Percentiles rank a stretch among this genome's conserved stretches.
These are phyloP conservation scores for Phaeosphaeriaceae sp. DNA, from an alignment of 2,329 filamentous ascomycete genomes.

Conservation along the genomic window DNA sequence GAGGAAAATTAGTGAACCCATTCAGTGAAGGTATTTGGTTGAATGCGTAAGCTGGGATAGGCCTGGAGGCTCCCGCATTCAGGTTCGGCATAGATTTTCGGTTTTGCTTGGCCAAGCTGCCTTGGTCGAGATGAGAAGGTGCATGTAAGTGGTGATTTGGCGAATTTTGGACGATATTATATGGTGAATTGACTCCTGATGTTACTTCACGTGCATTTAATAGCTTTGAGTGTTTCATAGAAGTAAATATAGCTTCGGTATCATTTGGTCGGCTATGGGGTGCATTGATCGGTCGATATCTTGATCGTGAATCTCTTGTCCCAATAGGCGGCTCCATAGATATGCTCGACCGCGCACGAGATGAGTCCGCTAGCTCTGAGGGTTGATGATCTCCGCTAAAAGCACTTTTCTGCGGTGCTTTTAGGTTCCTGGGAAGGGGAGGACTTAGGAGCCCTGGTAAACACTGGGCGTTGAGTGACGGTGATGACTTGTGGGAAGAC, in stretches of 20 bases:
- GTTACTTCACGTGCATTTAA: not conserved
- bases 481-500: constrained; percentile 18
- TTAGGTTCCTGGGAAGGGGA: constrained; percentile 16
- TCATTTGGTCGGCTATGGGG: not conserved
- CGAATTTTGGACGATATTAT: not conserved
- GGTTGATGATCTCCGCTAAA: not conserved
- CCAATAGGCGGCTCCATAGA: not conserved
- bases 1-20: not conserved
- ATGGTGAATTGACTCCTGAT: not conserved
- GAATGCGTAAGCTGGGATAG: constrained; percentile 5
- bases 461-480: constrained; percentile 16
- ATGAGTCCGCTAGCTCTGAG: not conserved
- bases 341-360: not conserved
- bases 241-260: not conserved
- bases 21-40: not conserved
- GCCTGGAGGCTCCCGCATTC: not conserved
- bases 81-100: constrained; percentile 2
- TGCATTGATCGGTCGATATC: constrained; percentile 19
- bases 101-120: not conserved
- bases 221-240: not conserved
- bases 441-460: constrained; percentile 14
- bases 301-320: constrained; percentile 14
- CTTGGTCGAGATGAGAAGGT: not conserved
- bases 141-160: not conserved
- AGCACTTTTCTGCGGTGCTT: not conserved